Percentiles rank a stretch among this genome's conserved stretches.
phyloP scores from a whole-genome alignment of 2,329 filamentous ascomycete genomes.

The Pyrenochaeta sp. region DNA sequence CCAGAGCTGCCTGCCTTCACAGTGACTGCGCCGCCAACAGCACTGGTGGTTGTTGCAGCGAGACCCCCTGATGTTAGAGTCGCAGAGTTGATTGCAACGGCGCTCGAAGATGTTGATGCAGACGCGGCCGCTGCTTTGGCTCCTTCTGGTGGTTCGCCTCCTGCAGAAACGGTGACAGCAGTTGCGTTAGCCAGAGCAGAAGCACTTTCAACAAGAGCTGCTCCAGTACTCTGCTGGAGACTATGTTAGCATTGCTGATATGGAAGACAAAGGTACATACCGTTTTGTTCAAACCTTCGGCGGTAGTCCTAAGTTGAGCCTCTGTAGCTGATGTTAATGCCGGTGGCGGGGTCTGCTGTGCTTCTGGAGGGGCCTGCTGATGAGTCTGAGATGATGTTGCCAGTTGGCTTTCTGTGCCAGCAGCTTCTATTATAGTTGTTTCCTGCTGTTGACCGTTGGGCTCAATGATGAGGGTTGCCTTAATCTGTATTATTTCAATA shows the following conservation, averaged over 20 bases:
- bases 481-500: slow-evolving; percentile 8
- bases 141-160: slow-evolving; percentile 16
- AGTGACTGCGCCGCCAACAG: slow-evolving; percentile 23
- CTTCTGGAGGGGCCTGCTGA: slow-evolving; percentile 6
- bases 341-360: slow-evolving; percentile 1
- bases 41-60: slow-evolving; percentile 25
- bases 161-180: slow-evolving; percentile 22
- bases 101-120: slow-evolving; percentile 12
- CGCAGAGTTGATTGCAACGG: slow-evolving; percentile 25
- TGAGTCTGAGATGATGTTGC: background rate
- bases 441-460: slow-evolving; percentile 12
- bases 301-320: slow-evolving; percentile 8
- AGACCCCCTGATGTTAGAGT: slow-evolving; percentile 29
- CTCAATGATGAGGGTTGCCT: slow-evolving; percentile 13
- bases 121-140: slow-evolving; percentile 13
- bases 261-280: slow-evolving; percentile 14
- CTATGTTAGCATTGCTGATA: background rate
- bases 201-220: too few species aligned
- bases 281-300: slow-evolving; percentile 14
- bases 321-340: slow-evolving; percentile 3
- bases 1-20: slow-evolving; percentile 19
- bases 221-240: too few species aligned
- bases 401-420: background rate
- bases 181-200: too few species aligned
- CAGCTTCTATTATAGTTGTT: slow-evolving; percentile 12